Percentiles rank a stretch among this genome's conserved stretches.
These are phyloP conservation scores for Chaetomium globosum DNA, from an alignment of 2,329 filamentous ascomycete species.

Conservation along the genomic window DNA sequence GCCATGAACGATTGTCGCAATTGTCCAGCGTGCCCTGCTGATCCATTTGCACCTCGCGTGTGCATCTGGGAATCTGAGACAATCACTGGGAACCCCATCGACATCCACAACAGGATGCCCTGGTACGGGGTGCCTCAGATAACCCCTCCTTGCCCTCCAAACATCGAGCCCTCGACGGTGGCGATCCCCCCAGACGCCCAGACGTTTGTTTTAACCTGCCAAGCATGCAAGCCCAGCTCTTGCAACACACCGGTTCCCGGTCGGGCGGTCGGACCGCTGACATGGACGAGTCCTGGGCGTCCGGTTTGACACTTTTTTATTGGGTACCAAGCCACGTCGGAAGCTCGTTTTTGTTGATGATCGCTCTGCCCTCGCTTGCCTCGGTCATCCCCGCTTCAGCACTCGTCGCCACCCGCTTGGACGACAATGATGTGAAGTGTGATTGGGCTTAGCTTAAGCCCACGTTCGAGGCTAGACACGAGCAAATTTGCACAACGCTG, in stretches of 20 bases:
- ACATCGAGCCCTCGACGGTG: background rate
- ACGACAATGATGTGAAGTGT: background rate
- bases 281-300: background rate
- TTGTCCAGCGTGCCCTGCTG: background rate
- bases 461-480: background rate
- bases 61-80: background rate
- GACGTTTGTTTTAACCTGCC: background rate
- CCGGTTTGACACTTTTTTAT: background rate
- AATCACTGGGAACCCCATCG: background rate
- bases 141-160: background rate
- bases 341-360: background rate
- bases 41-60: background rate
- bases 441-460: background rate
- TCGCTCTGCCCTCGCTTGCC: background rate
- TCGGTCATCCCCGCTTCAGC: background rate
- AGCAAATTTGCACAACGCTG: slow-evolving; percentile 1
- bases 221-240: background rate
- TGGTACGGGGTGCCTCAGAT: too few relatives aligned
- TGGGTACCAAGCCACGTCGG: background rate
- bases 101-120: background rate
- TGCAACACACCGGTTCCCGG: background rate
- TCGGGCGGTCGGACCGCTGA: background rate
- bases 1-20: background rate
- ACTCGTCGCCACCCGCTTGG: background rate
- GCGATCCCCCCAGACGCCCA: slow-evolving; percentile 7